These are phyloP conservation scores for Colletotrichum plurivorum DNA, from an alignment of 2,329 filamentous ascomycete genomes.

Conservation along the genomic window DNA sequence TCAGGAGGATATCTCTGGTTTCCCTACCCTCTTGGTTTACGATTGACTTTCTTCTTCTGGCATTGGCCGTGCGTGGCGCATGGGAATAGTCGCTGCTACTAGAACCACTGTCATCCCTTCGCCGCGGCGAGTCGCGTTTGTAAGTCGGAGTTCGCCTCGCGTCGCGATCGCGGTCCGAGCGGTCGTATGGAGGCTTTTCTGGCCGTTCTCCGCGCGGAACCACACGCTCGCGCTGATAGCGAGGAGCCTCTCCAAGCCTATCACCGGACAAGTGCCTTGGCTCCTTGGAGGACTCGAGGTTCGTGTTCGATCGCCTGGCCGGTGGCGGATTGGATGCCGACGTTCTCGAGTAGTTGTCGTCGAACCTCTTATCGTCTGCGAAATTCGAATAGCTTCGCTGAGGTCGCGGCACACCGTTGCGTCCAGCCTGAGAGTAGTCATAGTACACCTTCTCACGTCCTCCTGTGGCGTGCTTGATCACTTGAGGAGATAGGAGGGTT, in stretches of 20 bases:
- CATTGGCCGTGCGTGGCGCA: constrained; percentile 45
- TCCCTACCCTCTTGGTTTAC: constrained; percentile 52
- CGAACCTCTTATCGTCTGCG: constrained; percentile 45
- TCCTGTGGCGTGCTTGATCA: constrained; percentile 56
- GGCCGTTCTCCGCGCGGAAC: constrained; percentile 35
- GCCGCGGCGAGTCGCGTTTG: constrained; percentile 44
- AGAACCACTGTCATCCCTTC: constrained; percentile 54
- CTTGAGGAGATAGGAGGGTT: constrained; percentile 58
- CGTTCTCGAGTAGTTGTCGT: constrained; percentile 45
- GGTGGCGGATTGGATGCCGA: constrained; percentile 43
- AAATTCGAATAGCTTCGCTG: constrained; percentile 50
- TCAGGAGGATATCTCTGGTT: constrained; percentile 40
- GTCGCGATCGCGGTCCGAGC: constrained; percentile 43
- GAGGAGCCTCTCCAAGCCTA: constrained; percentile 45
- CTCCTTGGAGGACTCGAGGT: constrained; percentile 46
- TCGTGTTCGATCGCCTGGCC: constrained; percentile 47
- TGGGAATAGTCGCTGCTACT: constrained; percentile 56
- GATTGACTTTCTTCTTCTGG: constrained; percentile 52
- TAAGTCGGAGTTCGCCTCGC: constrained; percentile 47
- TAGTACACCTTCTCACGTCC: constrained; percentile 61
- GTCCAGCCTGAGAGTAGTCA: constrained; percentile 43
- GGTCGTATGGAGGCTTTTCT: constrained; percentile 47
- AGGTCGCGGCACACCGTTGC: constrained; percentile 46
- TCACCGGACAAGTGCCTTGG: constrained; percentile 52
- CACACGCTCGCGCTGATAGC: constrained; percentile 40